Evolutionary conservation across 352 stramenopile species (phyloP), one percentile per base, ranked within the genome.

Genomic region (Phytophthora nicotianae): DNA sequence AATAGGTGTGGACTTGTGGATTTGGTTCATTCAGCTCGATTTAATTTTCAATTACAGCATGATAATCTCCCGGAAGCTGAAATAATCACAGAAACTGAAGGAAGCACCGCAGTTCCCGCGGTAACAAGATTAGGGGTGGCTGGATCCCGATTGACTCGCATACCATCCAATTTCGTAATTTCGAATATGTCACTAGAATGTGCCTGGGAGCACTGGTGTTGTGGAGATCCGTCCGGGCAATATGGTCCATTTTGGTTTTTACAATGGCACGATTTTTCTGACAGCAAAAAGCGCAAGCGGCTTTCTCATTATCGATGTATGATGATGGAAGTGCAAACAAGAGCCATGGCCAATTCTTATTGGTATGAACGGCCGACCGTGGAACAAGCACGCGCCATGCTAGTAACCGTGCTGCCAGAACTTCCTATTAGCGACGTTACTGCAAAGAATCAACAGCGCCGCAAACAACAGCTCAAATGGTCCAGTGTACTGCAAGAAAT

Each of bases 291-390:
- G 13, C 47, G 47, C 19, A 55, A 55, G 27, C 3, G 17, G 10
- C 21, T 46, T 16, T 55, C 9, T 33, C 40, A 58, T 21, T 50
- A 58, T 17, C 24, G 50, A 3, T 50, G 50, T n/a, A 58, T 58
- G 50, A 50, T 58, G 50, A 50, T 43, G 23, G 50, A 58, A 37
- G 33, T 58, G 16, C 50, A 58, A 42, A 43, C 16, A 7, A 41
- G 33, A 19, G 17, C 6, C 41, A 58, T 43, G 5, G 6, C 14
- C 7, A 32, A 24, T 3, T 19, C 2, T 50, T 33, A 1, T 27
- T 58, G 40, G 50, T 50, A 35, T 16, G 17, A 32, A 16, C 17
- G 10, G 0, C 40, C 38, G 2, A 58, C 40, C 16, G 13, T 58
- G 2, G 1, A 1, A 8, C 14, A 50, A 32, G 38, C 40, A 6